These are phyloP conservation scores for Ophiostoma ulmi DNA, from an alignment of 2,329 filamentous ascomycete species.

Conservation along the genomic window DNA sequence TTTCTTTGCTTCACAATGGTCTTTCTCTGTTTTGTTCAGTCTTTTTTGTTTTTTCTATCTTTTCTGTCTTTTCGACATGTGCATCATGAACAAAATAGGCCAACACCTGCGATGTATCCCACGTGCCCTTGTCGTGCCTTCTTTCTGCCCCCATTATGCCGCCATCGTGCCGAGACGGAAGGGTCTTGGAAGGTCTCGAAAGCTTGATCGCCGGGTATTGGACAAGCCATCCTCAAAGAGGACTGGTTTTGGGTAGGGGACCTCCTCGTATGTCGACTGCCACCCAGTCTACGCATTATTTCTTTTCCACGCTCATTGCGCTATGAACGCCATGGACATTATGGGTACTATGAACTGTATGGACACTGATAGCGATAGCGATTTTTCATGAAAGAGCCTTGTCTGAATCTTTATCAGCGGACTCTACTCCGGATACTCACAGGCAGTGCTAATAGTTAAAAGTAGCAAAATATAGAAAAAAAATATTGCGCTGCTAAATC, in stretches of 20 bases:
- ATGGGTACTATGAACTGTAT: no score
- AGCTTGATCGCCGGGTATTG: conserved; percentile 8
- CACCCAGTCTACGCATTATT: not conserved
- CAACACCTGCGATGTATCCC: not conserved
- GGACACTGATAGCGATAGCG: not conserved
- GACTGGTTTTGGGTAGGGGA: not conserved
- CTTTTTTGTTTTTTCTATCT: not conserved
- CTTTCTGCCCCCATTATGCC: not conserved
- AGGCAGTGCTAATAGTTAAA: no score
- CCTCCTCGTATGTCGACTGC: not conserved
- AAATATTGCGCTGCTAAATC: not conserved
- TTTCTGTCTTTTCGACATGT: not conserved
- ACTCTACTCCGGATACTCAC: not conserved
- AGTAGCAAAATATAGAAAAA: not conserved
- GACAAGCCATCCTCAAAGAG: not conserved
- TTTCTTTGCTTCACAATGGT: not conserved
- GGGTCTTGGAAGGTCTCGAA: conserved; percentile 9
- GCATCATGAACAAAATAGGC: conserved; percentile 1
- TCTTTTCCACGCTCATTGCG: not conserved
- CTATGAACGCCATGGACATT: not conserved
- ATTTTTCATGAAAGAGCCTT: no score
- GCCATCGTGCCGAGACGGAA: not conserved
- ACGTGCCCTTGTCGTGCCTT: not conserved
- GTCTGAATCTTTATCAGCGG: not conserved
- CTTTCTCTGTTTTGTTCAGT: no score